phyloP scores from a whole-genome alignment of 192 early-diverging fungal species.

The Backusella circina region DNA sequence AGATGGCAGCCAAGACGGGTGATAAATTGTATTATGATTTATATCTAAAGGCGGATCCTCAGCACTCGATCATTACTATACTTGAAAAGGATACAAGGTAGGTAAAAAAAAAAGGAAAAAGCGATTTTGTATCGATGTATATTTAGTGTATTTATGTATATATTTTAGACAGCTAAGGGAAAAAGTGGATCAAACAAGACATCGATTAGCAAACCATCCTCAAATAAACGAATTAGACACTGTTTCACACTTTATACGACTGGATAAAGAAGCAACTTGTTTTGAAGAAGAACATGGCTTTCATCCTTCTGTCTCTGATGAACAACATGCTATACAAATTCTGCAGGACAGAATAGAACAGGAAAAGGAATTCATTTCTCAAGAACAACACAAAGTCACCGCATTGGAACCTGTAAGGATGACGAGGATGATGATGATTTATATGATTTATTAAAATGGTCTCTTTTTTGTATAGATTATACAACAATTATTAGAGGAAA shows the following conservation, averaged over 20 bases:
- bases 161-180: not conserved
- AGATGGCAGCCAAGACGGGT: conserved; percentile 14
- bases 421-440: not conserved
- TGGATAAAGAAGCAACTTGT: not conserved
- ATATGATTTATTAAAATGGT: not conserved
- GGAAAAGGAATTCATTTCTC: not conserved
- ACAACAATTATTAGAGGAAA: conserved; percentile 17
- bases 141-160: too few relatives aligned
- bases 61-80: not conserved
- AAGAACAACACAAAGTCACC: not conserved
- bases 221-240: not conserved
- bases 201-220: not conserved
- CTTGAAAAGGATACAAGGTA: conserved; percentile 9
- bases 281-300: conserved; percentile 18
- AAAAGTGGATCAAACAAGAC: not conserved
- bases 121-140: too few relatives aligned
- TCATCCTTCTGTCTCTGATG: conserved; percentile 5
- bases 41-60: not conserved
- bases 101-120: not conserved
- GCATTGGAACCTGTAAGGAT: conserved; percentile 9
- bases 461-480: conserved; percentile 13
- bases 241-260: not conserved
- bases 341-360: conserved; percentile 21
- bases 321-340: not conserved
- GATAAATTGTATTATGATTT: conserved; percentile 3